These are phyloP conservation scores for Moniliophthora roreri DNA, from an alignment of 1,284 basidiomycete genomes.

Conservation along the genomic window DNA sequence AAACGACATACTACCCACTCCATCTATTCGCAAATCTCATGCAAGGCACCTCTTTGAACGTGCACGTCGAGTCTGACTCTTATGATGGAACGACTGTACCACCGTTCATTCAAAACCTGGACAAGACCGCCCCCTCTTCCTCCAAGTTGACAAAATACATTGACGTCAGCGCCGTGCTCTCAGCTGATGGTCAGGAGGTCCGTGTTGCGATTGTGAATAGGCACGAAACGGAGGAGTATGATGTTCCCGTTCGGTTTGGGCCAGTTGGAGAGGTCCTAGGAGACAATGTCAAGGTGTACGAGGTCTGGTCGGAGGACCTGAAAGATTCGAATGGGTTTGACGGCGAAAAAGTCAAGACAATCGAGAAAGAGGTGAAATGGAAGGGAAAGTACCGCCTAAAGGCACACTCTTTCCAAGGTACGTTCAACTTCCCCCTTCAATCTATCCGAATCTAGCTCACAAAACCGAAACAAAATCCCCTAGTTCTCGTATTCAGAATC, in stretches of 20 bases:
- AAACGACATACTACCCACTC: constrained; percentile 54
- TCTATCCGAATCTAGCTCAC: background rate
- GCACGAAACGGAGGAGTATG: constrained; percentile 31
- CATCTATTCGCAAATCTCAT: constrained; percentile 55
- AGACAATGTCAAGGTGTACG: constrained; percentile 36
- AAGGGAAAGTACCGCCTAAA: constrained; percentile 37
- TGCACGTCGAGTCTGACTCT: constrained; percentile 38
- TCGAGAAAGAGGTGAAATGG: constrained; percentile 33
- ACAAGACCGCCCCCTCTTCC: constrained; percentile 33
- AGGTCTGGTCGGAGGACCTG: constrained; percentile 45
- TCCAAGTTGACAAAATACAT: constrained; percentile 37
- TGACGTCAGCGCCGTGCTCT: constrained; percentile 48
- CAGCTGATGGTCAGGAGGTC: constrained; percentile 31
- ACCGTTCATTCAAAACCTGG: constrained; percentile 42
- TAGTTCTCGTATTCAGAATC: background rate
- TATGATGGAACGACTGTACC: constrained; percentile 50
- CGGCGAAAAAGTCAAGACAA: constrained; percentile 39
- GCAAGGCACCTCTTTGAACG: constrained; percentile 45
- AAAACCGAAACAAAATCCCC: no score
- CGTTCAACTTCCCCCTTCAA: background rate
- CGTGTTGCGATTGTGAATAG: constrained; percentile 51
- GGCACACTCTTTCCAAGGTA: constrained; percentile 49
- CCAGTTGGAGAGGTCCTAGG: constrained; percentile 23
- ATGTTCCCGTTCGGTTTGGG: constrained; percentile 38
- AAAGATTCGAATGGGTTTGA: constrained; percentile 41